Percentiles rank a stretch among this genome's conserved stretches.
Evolutionary conservation across 345 rosid species (phyloP).

Genomic region (Brassica cretica): DNA sequence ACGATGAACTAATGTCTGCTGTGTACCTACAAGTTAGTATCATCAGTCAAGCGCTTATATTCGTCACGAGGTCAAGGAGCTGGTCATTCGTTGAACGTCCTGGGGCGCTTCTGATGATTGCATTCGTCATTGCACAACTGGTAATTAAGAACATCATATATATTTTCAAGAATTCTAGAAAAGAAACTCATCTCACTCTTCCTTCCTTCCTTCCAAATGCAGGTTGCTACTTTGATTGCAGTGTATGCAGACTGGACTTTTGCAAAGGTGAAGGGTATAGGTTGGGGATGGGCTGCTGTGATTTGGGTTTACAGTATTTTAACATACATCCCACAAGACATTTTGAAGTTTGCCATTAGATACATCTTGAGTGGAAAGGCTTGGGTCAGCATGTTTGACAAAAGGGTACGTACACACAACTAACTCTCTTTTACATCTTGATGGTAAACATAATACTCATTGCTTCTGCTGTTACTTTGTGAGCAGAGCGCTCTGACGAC

Average conservation of each 20-base stretch:
- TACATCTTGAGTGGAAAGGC: slow-evolving; percentile 89
- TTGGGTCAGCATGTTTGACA: slow-evolving; percentile 74
- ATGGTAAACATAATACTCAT: slow-evolving; percentile 13
- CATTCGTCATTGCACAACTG: neutral
- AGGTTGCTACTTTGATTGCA: slow-evolving; percentile 65
- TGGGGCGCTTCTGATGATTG: neutral
- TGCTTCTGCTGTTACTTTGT: slow-evolving; percentile 12
- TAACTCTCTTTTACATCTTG: neutral
- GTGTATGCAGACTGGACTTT: slow-evolving; percentile 58
- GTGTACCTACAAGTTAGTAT: neutral
- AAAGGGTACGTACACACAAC: slow-evolving; percentile 66
- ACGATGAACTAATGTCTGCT: neutral
- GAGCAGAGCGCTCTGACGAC: slow-evolving; percentile 81
- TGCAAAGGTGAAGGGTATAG: slow-evolving; percentile 53
- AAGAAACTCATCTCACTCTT: slow-evolving; percentile 13
- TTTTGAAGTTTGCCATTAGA: slow-evolving; percentile 76
- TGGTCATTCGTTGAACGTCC: neutral
- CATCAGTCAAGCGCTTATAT: neutral
- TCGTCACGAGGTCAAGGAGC: neutral
- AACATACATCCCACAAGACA: slow-evolving; percentile 72
- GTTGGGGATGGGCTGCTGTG: slow-evolving; percentile 72
- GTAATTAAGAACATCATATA: neutral
- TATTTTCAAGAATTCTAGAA: neutral
- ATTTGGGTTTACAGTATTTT: slow-evolving; percentile 84
- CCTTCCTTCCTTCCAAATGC: slow-evolving; percentile 7